phyloP scores from a whole-genome alignment of 768 basidiomycete species.

The Suillus spraguei region DNA sequence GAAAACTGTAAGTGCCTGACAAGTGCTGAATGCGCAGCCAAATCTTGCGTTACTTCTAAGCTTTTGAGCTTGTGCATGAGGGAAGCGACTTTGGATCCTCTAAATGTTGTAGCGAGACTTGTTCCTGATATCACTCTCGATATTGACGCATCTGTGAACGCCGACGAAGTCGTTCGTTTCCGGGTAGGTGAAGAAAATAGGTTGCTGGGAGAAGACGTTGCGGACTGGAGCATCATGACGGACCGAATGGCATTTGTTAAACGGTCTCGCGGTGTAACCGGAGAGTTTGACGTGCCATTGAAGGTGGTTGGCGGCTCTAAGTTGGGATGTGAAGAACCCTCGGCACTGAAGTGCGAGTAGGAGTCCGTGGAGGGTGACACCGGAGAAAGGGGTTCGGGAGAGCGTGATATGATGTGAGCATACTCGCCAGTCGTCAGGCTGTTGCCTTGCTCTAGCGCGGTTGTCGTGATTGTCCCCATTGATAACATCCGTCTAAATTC shows the following conservation, averaged over 20 bases:
- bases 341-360: neutral
- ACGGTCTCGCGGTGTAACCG: conserved; percentile 22
- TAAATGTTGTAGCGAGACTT: conserved; percentile 32
- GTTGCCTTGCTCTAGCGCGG: conserved; percentile 12
- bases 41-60: conserved; percentile 58
- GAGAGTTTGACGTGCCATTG: neutral
- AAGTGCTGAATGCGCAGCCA: conserved; percentile 65
- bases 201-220: conserved; percentile 15
- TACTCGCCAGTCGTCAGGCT: neutral
- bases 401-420: conserved; percentile 2
- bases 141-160: conserved; percentile 13
- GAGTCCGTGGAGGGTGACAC: conserved; percentile 12
- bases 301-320: neutral
- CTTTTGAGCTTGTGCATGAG: conserved; percentile 58
- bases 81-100: conserved; percentile 54
- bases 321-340: neutral
- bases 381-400: conserved; percentile 10
- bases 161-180: conserved; percentile 40
- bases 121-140: neutral
- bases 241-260: conserved; percentile 40
- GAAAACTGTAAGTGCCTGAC: conserved; percentile 78
- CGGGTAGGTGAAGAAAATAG: conserved; percentile 26
- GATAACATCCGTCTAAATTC: conserved; percentile 7
- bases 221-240: conserved; percentile 39
- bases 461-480: conserved; percentile 8